Conservation (phyloP, 352 stramenopile species). For the Blastocystis sp. region DNA sequence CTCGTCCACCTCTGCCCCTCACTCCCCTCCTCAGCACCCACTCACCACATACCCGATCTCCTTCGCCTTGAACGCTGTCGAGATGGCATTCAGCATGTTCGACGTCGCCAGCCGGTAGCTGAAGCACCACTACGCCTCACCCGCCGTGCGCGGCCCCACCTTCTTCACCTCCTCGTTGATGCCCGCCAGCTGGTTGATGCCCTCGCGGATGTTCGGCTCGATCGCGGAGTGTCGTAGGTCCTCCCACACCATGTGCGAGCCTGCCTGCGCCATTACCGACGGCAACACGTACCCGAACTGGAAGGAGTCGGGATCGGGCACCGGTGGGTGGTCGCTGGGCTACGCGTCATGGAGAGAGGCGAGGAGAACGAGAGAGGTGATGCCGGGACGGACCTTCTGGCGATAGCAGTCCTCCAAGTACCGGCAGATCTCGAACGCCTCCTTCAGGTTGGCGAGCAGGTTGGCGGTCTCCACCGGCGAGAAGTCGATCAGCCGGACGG, state of each 20-base stretch:
- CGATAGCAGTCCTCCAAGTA: conserved; percentile 49
- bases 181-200: conserved; percentile 43
- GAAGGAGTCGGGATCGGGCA: conserved; percentile 35
- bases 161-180: conserved; percentile 68
- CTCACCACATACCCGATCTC: conserved; percentile 53
- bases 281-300: conserved; percentile 54
- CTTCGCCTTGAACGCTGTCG: conserved; percentile 54
- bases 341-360: neutral
- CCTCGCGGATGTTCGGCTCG: conserved; percentile 25
- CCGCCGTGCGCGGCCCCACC: neutral
- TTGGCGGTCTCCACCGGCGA: neutral
- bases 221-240: conserved; percentile 26
- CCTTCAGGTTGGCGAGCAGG: conserved; percentile 17
- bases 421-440: conserved; percentile 53
- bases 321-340: neutral
- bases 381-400: neutral
- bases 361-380: neutral
- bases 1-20: conserved; percentile 12
- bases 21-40: neutral
- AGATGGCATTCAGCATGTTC: conserved; percentile 53
- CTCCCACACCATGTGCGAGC: conserved; percentile 60
- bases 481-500: conserved; percentile 50
- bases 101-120: conserved; percentile 58
- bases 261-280: conserved; percentile 27
- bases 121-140: conserved; percentile 63